Evolutionary conservation across 768 basidiomycete genomes (phyloP).

Genomic region (Tricholoma saponaceum): DNA sequence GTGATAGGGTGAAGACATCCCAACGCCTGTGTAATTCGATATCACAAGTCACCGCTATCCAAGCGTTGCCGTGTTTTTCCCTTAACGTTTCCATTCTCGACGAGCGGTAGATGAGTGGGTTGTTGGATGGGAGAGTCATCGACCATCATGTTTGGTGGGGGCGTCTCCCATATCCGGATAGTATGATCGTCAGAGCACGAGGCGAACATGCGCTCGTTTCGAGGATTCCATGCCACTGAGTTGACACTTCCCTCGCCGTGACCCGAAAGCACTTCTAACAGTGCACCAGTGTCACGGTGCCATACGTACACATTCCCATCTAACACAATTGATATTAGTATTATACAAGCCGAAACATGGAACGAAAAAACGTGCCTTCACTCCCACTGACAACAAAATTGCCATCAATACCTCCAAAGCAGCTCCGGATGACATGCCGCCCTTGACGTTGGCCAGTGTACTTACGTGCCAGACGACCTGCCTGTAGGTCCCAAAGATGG

Average conservation of each 20-base stretch:
- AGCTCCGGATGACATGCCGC: slow-evolving; percentile 84
- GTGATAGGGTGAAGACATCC: not conserved
- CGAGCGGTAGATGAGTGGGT: slow-evolving; percentile 16
- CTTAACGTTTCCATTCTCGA: slow-evolving; percentile 55
- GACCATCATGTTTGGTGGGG: slow-evolving; percentile 21
- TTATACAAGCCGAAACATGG: slow-evolving; percentile 8
- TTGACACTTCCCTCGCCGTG: slow-evolving; percentile 92
- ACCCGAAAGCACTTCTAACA: slow-evolving; percentile 86
- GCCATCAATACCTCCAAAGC: slow-evolving; percentile 87
- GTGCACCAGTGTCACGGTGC: slow-evolving; percentile 80
- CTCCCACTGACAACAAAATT: slow-evolving; percentile 92
- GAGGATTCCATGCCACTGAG: slow-evolving; percentile 94
- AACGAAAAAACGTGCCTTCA: slow-evolving; percentile 62
- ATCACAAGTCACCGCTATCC: slow-evolving; percentile 26
- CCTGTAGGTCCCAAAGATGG: slow-evolving; percentile 78
- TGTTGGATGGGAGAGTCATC: slow-evolving; percentile 13
- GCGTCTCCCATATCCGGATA: slow-evolving; percentile 86
- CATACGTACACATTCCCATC: slow-evolving; percentile 94
- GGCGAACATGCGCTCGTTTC: slow-evolving; percentile 88
- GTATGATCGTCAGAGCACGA: slow-evolving; percentile 92
- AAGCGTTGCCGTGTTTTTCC: slow-evolving; percentile 53
- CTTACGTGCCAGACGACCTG: slow-evolving; percentile 67
- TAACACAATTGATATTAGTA: slow-evolving; percentile 26
- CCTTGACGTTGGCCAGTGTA: slow-evolving; percentile 85
- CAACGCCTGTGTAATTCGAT: not conserved